Percentiles rank a stretch among this genome's conserved stretches.
phyloP scores from a whole-genome alignment of 2,329 filamentous ascomycete species.

The Sphaerulina vaccinii region DNA sequence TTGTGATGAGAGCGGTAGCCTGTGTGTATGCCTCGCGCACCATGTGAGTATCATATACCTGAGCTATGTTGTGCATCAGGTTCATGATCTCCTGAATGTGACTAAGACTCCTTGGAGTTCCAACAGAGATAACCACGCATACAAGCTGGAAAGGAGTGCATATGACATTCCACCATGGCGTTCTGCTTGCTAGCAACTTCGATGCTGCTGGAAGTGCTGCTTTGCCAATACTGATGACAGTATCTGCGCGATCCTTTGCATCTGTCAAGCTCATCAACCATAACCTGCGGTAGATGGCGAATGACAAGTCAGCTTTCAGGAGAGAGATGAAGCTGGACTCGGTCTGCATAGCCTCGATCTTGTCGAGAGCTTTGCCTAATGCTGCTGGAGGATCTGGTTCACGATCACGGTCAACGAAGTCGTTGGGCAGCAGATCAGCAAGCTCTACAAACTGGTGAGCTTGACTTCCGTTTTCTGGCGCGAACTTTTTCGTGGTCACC shows the following conservation, averaged over 20 bases:
- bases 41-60: conserved; percentile 39
- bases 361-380: conserved; percentile 33
- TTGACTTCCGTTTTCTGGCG: conserved; percentile 30
- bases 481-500: conserved; percentile 40
- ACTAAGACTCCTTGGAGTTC: conserved; percentile 40
- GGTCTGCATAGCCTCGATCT: conserved; percentile 35
- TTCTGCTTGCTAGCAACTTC: conserved; percentile 36
- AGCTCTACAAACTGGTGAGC: conserved; percentile 37
- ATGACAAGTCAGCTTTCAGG: conserved; percentile 55
- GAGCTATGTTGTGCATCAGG: conserved; percentile 41
- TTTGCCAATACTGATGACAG: conserved; percentile 39
- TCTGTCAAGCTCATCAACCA: conserved; percentile 42
- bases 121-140: conserved; percentile 44
- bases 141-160: conserved; percentile 45
- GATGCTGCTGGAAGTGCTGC: conserved; percentile 38
- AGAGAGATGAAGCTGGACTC: conserved; percentile 43
- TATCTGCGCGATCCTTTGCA: conserved; percentile 40
- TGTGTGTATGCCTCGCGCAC: conserved; percentile 41
- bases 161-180: conserved; percentile 48
- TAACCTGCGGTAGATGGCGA: conserved; percentile 47
- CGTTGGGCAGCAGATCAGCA: conserved; percentile 36
- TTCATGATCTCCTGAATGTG: conserved; percentile 40
- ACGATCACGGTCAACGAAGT: conserved; percentile 36
- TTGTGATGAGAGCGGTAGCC: conserved; percentile 33
- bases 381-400: conserved; percentile 39